phyloP scores from a whole-genome alignment of 2,329 filamentous ascomycete genomes.

The Neofusicoccum umdonicola region DNA sequence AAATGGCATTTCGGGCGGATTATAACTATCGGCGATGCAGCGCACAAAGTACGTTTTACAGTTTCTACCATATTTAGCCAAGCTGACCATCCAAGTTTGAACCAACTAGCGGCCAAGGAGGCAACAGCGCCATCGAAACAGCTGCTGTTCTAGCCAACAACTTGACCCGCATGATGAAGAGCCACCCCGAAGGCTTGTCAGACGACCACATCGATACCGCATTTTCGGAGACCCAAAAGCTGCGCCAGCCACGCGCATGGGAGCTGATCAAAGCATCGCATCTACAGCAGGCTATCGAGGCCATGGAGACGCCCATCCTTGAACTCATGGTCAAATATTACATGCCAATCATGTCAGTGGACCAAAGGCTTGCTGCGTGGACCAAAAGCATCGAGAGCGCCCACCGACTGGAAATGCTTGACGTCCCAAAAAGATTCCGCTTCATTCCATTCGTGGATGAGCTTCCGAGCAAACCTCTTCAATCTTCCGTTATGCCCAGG shows the following conservation, averaged over 20 bases:
- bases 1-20: no score
- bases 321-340: no score
- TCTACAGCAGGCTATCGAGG: neutral
- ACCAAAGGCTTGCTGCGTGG: neutral
- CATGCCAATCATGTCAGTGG: neutral
- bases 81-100: constrained; percentile 9
- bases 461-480: no score
- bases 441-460: no score
- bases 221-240: neutral
- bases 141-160: constrained; percentile 24
- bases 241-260: neutral
- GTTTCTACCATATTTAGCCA: no score
- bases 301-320: neutral
- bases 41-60: no score
- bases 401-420: no score
- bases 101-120: constrained; percentile 22
- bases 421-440: no score
- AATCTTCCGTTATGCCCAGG: no score
- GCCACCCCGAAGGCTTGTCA: neutral
- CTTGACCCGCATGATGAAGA: constrained; percentile 18
- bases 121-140: constrained; percentile 24
- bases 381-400: no score
- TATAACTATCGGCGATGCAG: no score
- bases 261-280: neutral
- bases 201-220: neutral